Evolutionary conservation across 2,329 filamentous ascomycete genomes (phyloP).

Genomic region (Ceratocystis papillata): DNA sequence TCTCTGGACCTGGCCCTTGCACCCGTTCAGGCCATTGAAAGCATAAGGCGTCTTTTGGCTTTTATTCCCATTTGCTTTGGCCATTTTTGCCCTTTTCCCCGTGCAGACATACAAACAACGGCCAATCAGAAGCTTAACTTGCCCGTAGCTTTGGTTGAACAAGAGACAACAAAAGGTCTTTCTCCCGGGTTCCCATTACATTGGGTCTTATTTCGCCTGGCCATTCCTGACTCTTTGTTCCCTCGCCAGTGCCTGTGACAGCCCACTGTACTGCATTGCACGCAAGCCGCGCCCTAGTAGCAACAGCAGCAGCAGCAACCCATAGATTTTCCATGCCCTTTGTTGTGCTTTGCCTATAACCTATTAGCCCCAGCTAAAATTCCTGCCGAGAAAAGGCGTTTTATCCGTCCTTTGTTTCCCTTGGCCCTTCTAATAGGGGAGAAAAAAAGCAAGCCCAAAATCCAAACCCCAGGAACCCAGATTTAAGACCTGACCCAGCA

Average conservation of each 20-base stretch:
- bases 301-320: too few relatives aligned
- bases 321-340: neutral
- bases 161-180: constrained; percentile 3
- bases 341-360: neutral
- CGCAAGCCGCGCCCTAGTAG: neutral
- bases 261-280: neutral
- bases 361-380: neutral
- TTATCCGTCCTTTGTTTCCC: neutral
- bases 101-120: neutral
- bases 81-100: neutral
- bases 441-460: constrained; percentile 1
- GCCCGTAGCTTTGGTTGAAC: neutral
- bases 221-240: neutral
- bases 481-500: constrained; percentile 12
- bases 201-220: neutral
- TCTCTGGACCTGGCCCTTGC: neutral
- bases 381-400: neutral
- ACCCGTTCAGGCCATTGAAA: neutral
- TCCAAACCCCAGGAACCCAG: constrained; percentile 10
- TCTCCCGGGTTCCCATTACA: neutral
- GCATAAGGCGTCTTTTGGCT: neutral
- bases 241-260: neutral
- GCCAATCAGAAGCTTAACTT: neutral
- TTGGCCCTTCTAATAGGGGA: neutral
- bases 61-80: neutral